Evolutionary conservation across 2,329 filamentous ascomycete species (phyloP).

Genomic region (Penicillium sp.): DNA sequence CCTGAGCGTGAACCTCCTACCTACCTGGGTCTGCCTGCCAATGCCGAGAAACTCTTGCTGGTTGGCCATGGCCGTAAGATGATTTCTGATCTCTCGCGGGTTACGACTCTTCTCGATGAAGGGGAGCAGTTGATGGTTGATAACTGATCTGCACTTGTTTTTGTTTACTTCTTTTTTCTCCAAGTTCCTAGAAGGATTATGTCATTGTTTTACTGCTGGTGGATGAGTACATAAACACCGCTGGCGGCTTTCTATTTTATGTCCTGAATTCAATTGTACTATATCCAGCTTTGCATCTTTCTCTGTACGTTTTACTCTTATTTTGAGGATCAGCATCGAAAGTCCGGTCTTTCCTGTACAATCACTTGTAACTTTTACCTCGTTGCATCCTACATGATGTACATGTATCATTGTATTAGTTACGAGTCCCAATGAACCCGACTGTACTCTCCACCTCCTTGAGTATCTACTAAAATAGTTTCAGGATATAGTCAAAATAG

Average conservation of each 20-base stretch:
- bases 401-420: neutral
- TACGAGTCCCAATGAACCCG: neutral
- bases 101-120: constrained; percentile 87
- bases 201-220: neutral
- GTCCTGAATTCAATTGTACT: constrained; percentile 12
- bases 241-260: constrained; percentile 8
- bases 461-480: neutral
- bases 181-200: neutral
- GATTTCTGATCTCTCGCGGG: constrained; percentile 77
- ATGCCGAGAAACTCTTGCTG: constrained; percentile 92
- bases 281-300: constrained; percentile 6
- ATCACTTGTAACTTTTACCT: neutral
- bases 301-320: constrained; percentile 11
- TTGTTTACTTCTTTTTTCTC: neutral
- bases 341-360: neutral
- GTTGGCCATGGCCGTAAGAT: constrained; percentile 83
- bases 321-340: neutral
- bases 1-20: constrained; percentile 95
- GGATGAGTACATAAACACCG: constrained; percentile 5
- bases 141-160: constrained; percentile 28
- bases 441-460: neutral
- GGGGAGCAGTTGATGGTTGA: constrained; percentile 86
- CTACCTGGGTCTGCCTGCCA: constrained; percentile 87
- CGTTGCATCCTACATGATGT: neutral
- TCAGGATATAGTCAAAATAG: constrained; percentile 26